Evolutionary conservation across 1,284 basidiomycete genomes (phyloP).

Genomic region (Rhodofomes roseus): DNA sequence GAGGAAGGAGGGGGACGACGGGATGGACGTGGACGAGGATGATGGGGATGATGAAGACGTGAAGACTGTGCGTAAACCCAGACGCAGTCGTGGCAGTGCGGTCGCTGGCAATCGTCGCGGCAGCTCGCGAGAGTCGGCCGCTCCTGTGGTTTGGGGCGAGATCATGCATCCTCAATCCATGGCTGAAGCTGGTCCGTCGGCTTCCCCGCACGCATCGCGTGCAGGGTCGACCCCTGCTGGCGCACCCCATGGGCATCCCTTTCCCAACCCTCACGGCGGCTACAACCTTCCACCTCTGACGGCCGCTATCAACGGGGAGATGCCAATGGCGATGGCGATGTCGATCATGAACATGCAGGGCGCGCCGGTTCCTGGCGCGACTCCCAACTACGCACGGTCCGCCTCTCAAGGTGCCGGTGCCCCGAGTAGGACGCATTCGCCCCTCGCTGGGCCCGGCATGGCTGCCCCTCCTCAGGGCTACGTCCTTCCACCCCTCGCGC

Average conservation of each 20-base stretch:
- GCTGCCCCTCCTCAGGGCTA: conserved; percentile 35
- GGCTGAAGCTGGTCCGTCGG: conserved; percentile 13
- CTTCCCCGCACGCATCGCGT: conserved; percentile 11
- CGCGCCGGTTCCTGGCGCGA: conserved; percentile 29
- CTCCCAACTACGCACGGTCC: conserved; percentile 54
- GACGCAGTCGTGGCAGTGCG: neutral
- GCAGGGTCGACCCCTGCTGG: conserved; percentile 11
- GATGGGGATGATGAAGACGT: conserved; percentile 55
- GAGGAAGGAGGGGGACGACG: conserved; percentile 40
- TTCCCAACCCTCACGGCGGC: conserved; percentile 38
- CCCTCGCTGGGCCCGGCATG: conserved; percentile 36
- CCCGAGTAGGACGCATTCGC: conserved; percentile 69
- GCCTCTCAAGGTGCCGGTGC: conserved; percentile 39
- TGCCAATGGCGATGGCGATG: conserved; percentile 18
- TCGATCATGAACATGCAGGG: conserved; percentile 29
- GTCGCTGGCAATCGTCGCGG: conserved; percentile 1
- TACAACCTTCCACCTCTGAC: conserved; percentile 60
- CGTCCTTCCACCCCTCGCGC: conserved; percentile 34
- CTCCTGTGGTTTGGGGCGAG: conserved; percentile 21
- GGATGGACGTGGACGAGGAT: conserved; percentile 28
- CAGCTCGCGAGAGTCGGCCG: conserved; percentile 17
- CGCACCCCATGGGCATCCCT: conserved; percentile 27
- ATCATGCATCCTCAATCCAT: conserved; percentile 19
- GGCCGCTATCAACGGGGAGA: conserved; percentile 36
- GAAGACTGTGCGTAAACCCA: conserved; percentile 13